Percentiles rank a stretch among this genome's conserved stretches.
Evolutionary conservation across 23 red algal species (phyloP).

Genomic region (Gracilariopsis chorda): DNA sequence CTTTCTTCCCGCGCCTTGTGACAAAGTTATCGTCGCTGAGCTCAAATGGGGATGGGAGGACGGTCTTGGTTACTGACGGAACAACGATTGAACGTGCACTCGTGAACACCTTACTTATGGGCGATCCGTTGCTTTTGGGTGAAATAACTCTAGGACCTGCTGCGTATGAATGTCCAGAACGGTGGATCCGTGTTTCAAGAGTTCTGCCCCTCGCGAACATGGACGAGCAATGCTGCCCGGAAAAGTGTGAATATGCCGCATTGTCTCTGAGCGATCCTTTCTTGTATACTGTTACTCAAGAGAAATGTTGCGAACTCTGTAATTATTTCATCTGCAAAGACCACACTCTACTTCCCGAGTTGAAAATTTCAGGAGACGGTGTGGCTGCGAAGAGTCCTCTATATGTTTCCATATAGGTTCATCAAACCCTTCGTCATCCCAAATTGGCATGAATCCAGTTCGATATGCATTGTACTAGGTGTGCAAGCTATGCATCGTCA

Average conservation of each 20-base stretch:
- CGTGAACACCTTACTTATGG: neutral
- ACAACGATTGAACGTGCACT: neutral
- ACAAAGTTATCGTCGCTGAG: neutral
- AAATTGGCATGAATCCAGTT: too few species aligned
- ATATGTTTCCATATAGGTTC: too few species aligned
- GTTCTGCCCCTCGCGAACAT: neutral
- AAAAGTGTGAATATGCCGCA: neutral
- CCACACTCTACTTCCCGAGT: neutral
- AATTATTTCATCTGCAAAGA: slow-evolving; percentile 6
- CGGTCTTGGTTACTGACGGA: neutral
- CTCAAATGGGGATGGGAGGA: neutral
- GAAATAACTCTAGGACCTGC: too few species aligned
- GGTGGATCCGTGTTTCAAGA: neutral
- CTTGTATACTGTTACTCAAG: neutral
- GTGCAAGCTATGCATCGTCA: too few species aligned
- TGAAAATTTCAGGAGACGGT: neutral
- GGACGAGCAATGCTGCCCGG: neutral
- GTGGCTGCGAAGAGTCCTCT: neutral
- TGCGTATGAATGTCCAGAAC: neutral
- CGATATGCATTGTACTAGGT: too few species aligned
- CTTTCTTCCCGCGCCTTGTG: neutral
- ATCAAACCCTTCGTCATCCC: too few species aligned
- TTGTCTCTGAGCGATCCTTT: neutral
- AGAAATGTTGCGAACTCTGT: neutral
- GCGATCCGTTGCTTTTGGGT: neutral